A percentile compares a stretch with the other conserved stretches of the same genome.
Evolutionary conservation across 257 asterid genomes (phyloP).

Genomic region (Solanum tarijense): DNA sequence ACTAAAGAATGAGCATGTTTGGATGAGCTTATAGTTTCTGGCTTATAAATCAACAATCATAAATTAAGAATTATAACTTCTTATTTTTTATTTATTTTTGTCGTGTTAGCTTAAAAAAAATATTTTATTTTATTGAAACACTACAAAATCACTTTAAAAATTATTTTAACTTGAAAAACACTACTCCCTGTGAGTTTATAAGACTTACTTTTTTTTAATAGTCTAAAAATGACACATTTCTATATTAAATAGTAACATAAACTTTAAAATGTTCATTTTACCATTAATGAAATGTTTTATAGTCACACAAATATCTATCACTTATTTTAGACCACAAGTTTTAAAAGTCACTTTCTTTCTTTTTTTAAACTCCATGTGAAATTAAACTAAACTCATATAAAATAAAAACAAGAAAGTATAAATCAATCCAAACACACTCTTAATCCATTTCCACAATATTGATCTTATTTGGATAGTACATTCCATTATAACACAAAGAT

Average conservation of each 20-base stretch:
- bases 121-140: no score
- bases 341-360: no score
- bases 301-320: no score
- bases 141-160: neutral
- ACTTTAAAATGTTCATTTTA: no score
- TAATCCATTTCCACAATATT: neutral
- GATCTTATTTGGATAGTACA: neutral
- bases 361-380: neutral
- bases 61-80: neutral
- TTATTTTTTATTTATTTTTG: no score
- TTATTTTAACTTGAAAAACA: neutral
- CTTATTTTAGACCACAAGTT: neutral
- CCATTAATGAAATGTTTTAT: neutral
- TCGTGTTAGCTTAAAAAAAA: no score
- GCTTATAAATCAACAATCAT: neutral
- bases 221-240: no score
- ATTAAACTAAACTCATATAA: no score
- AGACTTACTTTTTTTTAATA: no score
- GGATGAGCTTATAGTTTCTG: neutral
- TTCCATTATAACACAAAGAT: neutral
- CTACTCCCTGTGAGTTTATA: no score
- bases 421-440: neutral
- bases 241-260: no score
- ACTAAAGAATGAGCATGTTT: neutral
- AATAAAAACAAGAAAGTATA: no score